These are phyloP conservation scores for Parathielavia hyrcaniae DNA, from an alignment of 495 filamentous ascomycete genomes.

Conservation along the genomic window DNA sequence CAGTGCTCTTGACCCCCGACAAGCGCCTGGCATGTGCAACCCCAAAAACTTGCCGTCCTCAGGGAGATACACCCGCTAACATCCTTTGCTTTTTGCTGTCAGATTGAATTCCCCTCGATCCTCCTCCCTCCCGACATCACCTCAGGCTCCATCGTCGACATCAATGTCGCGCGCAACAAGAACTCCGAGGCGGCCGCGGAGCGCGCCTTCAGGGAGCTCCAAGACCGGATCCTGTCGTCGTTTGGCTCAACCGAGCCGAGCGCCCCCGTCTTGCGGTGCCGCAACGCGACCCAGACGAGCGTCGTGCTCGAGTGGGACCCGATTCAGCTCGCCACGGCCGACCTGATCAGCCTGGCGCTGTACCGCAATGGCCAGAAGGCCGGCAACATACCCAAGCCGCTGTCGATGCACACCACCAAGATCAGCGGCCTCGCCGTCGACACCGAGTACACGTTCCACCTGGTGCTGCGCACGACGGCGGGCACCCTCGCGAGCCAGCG, in stretches of 20 bases:
- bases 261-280: constrained; percentile 75
- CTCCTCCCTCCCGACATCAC: constrained; percentile 90
- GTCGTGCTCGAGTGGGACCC: constrained; percentile 98
- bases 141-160: constrained; percentile 95
- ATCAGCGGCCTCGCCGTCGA: constrained; percentile 95
- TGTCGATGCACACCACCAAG: constrained; percentile 85
- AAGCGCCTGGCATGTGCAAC: constrained; percentile 74
- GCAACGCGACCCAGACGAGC: constrained; percentile 94
- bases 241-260: constrained; percentile 78
- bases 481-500: constrained; percentile 79
- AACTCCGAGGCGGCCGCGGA: constrained; percentile 66
- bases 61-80: constrained; percentile 3
- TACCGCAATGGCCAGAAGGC: constrained; percentile 96
- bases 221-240: constrained; percentile 76
- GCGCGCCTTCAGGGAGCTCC: constrained; percentile 69
- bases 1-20: constrained; percentile 92
- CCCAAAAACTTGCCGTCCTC: not conserved
- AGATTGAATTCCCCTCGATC: constrained; percentile 99
- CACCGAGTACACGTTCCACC: constrained; percentile 90
- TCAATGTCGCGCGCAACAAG: constrained; percentile 86
- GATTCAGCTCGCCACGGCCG: constrained; percentile 85
- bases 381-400: constrained; percentile 80
- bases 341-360: constrained; percentile 77
- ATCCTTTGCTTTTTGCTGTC: constrained; percentile 5
- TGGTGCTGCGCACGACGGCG: constrained; percentile 85